Percentiles rank a stretch among this genome's conserved stretches.
Evolutionary conservation across 2,329 filamentous ascomycete species (phyloP).

Genomic region (Incumbomyces lentus): DNA sequence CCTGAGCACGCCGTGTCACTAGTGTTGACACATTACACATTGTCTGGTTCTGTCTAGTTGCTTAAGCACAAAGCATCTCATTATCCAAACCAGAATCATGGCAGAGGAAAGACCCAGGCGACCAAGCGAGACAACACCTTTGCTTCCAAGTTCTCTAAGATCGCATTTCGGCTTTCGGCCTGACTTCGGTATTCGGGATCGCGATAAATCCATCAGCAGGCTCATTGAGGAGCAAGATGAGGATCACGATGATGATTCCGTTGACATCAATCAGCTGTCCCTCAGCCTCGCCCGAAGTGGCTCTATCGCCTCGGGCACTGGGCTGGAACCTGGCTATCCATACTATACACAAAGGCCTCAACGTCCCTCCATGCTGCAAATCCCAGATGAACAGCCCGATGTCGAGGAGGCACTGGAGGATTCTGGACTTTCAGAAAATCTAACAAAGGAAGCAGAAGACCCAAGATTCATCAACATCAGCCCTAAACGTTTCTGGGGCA

Average conservation of each 20-base stretch:
- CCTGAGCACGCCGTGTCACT: no score
- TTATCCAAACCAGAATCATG: no score
- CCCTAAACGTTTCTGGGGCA: conserved; percentile 46
- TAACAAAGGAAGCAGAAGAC: neutral
- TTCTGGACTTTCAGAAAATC: no score
- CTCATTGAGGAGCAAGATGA: neutral
- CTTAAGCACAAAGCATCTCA: no score
- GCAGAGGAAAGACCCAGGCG: no score
- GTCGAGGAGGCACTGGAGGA: neutral
- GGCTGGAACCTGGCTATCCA: conserved; percentile 4
- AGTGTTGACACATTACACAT: no score
- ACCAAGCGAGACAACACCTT: neutral
- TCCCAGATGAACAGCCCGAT: neutral
- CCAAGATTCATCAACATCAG: conserved; percentile 13
- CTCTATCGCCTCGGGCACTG: conserved; percentile 9
- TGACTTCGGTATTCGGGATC: no score
- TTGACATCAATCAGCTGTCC: conserved; percentile 11
- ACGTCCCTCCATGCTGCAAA: neutral
- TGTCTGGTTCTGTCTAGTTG: no score
- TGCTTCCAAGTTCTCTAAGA: neutral
- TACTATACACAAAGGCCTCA: conserved; percentile 1
- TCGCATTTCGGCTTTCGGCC: neutral
- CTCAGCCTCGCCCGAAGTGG: conserved; percentile 10
- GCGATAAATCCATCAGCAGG: no score
- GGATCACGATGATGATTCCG: conserved; percentile 4